phyloP scores from a whole-genome alignment of 2,329 filamentous ascomycete genomes.

The Cladorrhinum sp. region DNA sequence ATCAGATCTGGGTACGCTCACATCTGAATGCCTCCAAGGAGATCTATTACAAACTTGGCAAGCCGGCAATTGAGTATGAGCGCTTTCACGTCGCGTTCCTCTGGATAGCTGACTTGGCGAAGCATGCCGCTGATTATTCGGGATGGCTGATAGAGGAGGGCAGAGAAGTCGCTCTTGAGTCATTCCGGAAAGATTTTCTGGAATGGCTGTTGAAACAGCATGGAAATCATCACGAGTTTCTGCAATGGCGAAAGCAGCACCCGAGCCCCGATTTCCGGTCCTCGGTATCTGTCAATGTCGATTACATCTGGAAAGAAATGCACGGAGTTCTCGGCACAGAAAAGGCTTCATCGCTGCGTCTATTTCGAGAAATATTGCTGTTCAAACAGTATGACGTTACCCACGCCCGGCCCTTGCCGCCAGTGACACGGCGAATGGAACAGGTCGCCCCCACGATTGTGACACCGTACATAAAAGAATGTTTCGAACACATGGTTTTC shows the following conservation, averaged over 20 bases:
- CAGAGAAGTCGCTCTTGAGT: slow-evolving; percentile 45
- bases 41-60: slow-evolving; percentile 63
- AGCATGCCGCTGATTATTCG: slow-evolving; percentile 70
- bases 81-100: slow-evolving; percentile 62
- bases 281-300: slow-evolving; percentile 56
- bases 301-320: slow-evolving; percentile 65
- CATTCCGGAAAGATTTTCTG: slow-evolving; percentile 59
- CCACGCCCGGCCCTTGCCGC: neutral
- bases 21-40: slow-evolving; percentile 35
- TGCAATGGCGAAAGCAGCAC: slow-evolving; percentile 52
- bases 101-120: slow-evolving; percentile 69
- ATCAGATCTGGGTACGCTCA: slow-evolving; percentile 64
- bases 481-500: slow-evolving; percentile 64
- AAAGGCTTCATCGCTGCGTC: slow-evolving; percentile 21
- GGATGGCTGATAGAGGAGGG: slow-evolving; percentile 32
- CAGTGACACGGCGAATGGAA: slow-evolving; percentile 3
- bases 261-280: slow-evolving; percentile 59
- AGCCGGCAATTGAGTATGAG: slow-evolving; percentile 58
- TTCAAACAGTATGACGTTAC: slow-evolving; percentile 34
- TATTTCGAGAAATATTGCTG: slow-evolving; percentile 54
- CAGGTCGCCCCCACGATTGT: slow-evolving; percentile 54
- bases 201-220: slow-evolving; percentile 54
- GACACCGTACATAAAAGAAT: slow-evolving; percentile 64
- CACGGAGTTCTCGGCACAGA: slow-evolving; percentile 43
- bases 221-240: slow-evolving; percentile 39